Conservation (phyloP, 148 eudicot genomes). For the Limonium bicolor region DNA sequence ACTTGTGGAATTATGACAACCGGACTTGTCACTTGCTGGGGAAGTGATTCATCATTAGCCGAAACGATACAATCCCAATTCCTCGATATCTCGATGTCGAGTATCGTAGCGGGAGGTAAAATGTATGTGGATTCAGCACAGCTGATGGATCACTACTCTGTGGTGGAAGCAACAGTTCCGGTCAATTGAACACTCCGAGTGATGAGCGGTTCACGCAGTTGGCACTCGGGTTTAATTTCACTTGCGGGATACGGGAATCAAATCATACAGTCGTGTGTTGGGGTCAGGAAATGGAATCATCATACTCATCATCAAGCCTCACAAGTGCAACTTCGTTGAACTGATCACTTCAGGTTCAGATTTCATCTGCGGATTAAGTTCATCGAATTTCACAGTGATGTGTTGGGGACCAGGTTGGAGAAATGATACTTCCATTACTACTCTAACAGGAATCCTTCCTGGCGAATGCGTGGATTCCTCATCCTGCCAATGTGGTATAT, state of each 20-base stretch:
- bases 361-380: conserved; percentile 52
- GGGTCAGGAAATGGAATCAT: conserved; percentile 58
- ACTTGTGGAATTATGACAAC: conserved; percentile 45
- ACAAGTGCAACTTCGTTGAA: conserved; percentile 32
- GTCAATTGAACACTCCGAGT: conserved; percentile 24
- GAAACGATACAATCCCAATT: conserved; percentile 23
- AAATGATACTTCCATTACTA: conserved; percentile 9
- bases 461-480: conserved; percentile 65
- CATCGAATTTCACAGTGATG: conserved; percentile 36
- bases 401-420: conserved; percentile 92
- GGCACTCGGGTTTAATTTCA: conserved; percentile 46
- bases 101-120: conserved; percentile 36
- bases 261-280: conserved; percentile 56
- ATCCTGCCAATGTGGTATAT: conserved; percentile 44
- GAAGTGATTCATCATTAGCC: conserved; percentile 18
- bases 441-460: conserved; percentile 34
- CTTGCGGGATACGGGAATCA: conserved; percentile 36
- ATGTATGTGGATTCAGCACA: conserved; percentile 58
- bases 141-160: conserved; percentile 38
- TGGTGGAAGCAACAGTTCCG: conserved; percentile 25
- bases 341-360: conserved; percentile 41
- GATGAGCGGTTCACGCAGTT: conserved; percentile 20
- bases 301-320: too few relatives aligned
- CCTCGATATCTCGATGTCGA: conserved; percentile 20
- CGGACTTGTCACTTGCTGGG: conserved; percentile 54